These are phyloP conservation scores for Grosmannia serpens DNA, from an alignment of 2,329 filamentous ascomycete genomes.

Conservation along the genomic window DNA sequence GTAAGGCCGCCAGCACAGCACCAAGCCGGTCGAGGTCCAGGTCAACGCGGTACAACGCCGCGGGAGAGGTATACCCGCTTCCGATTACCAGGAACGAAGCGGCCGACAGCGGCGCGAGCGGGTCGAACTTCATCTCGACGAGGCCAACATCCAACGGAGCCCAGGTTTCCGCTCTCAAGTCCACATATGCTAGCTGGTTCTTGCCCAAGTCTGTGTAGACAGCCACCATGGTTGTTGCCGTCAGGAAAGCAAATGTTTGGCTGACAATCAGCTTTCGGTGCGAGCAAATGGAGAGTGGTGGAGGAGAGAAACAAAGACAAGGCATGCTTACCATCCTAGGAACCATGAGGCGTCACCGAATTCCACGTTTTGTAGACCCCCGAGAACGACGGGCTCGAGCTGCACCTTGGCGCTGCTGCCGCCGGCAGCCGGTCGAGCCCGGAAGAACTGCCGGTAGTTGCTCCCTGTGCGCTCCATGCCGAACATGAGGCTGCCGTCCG, in stretches of 20 bases:
- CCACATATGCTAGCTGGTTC: slow-evolving; percentile 24
- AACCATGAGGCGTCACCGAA: slow-evolving; percentile 23
- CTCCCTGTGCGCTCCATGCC: slow-evolving; percentile 26
- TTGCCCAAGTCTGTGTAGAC: slow-evolving; percentile 20
- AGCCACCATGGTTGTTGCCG: slow-evolving; percentile 23
- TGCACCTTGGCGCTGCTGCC: slow-evolving; percentile 1
- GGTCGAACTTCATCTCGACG: slow-evolving; percentile 22
- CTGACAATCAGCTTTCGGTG: slow-evolving; percentile 13
- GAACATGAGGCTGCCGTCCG: slow-evolving; percentile 36
- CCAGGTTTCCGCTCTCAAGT: slow-evolving; percentile 22
- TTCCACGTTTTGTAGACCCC: slow-evolving; percentile 29
- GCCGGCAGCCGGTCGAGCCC: slow-evolving; percentile 18
- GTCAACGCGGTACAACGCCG: slow-evolving; percentile 21
- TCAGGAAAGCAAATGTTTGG: slow-evolving; percentile 28
- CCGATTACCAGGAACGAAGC: slow-evolving; percentile 26
- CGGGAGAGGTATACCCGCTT: slow-evolving; percentile 19
- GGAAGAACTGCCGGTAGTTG: slow-evolving; percentile 36
- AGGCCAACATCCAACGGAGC: slow-evolving; percentile 21
- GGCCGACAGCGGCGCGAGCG: slow-evolving; percentile 23
- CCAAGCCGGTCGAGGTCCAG: slow-evolving; percentile 19
- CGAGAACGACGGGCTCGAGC: slow-evolving; percentile 19
- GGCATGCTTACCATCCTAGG: slow-evolving; percentile 19
- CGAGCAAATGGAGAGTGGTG: not conserved
- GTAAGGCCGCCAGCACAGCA: slow-evolving; percentile 9
- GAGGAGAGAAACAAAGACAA: not conserved